These are phyloP conservation scores for Chaetomium sp. DNA, from an alignment of 2,329 filamentous ascomycete species.

Conservation along the genomic window DNA sequence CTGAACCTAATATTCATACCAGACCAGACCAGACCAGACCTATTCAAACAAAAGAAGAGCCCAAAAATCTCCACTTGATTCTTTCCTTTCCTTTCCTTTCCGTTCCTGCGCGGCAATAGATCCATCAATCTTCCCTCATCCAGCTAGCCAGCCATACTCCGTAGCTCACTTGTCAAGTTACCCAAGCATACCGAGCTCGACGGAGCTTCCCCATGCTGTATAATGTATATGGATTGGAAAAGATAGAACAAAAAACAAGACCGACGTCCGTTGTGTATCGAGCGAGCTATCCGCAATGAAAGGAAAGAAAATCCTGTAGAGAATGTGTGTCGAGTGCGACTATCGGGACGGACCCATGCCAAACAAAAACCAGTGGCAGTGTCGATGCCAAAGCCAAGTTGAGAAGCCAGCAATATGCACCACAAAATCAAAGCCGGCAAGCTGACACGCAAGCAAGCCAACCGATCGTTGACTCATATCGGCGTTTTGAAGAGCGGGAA, in stretches of 20 bases:
- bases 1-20: background rate
- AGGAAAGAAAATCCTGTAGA: background rate
- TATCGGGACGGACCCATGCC: background rate
- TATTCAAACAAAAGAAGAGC: constrained; percentile 2
- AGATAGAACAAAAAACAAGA: constrained; percentile 9
- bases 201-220: background rate
- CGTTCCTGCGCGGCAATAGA: background rate
- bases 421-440: background rate
- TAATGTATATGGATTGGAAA: background rate
- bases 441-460: background rate
- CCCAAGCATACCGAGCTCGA: background rate
- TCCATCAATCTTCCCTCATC: background rate
- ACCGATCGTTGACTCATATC: background rate
- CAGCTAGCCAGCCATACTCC: background rate
- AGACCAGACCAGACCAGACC: background rate
- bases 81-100: background rate
- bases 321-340: constrained; percentile 10
- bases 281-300: constrained; percentile 11
- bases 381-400: constrained; percentile 5
- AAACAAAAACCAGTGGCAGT: background rate
- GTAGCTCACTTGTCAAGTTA: background rate
- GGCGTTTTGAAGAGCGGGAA: background rate
- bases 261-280: constrained; percentile 13
- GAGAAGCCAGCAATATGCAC: background rate
- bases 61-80: background rate